phyloP scores from a whole-genome alignment of 2,329 filamentous ascomycete genomes.

The Fusarium nodosum region DNA sequence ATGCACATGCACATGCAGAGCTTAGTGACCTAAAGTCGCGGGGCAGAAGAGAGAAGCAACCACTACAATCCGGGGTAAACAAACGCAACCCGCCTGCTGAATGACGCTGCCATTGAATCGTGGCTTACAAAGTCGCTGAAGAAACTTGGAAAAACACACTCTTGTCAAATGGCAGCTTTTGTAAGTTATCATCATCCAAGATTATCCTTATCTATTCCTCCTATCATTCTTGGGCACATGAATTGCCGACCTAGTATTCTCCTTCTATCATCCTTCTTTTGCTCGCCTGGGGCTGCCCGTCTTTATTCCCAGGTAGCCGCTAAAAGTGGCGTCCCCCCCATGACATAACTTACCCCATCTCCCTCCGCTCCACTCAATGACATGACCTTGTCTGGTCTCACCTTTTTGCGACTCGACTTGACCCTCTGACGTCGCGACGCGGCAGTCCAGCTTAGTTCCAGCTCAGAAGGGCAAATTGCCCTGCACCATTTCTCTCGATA shows the following conservation, averaged over 20 bases:
- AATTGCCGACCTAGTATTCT: too few relatives aligned
- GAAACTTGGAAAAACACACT: slow-evolving; percentile 36
- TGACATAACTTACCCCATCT: slow-evolving; percentile 43
- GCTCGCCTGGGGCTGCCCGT: neutral
- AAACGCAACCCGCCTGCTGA: slow-evolving; percentile 21
- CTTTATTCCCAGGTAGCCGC: slow-evolving; percentile 9
- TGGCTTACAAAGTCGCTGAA: slow-evolving; percentile 44
- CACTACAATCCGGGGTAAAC: slow-evolving; percentile 37
- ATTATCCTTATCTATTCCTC: neutral
- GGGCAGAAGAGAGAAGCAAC: slow-evolving; percentile 34
- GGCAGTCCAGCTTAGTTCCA: slow-evolving; percentile 29
- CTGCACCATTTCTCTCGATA: slow-evolving; percentile 3
- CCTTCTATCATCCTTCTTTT: neutral
- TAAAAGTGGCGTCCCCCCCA: slow-evolving; percentile 43
- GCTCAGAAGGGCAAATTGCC: slow-evolving; percentile 22
- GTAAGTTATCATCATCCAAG: slow-evolving; percentile 47
- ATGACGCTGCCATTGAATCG: slow-evolving; percentile 50
- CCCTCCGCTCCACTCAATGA: slow-evolving; percentile 19
- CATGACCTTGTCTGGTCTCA: slow-evolving; percentile 18
- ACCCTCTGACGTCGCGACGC: slow-evolving; percentile 45
- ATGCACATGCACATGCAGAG: slow-evolving; percentile 24
- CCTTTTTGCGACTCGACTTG: slow-evolving; percentile 36
- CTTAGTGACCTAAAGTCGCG: slow-evolving; percentile 35
- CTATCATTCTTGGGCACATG: neutral
- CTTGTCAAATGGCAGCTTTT: slow-evolving; percentile 54